Evolutionary conservation across 106 monocot genomes (phyloP), one percentile per base, ranked within the genome.

Genomic region (Xerophyta viscosa): DNA sequence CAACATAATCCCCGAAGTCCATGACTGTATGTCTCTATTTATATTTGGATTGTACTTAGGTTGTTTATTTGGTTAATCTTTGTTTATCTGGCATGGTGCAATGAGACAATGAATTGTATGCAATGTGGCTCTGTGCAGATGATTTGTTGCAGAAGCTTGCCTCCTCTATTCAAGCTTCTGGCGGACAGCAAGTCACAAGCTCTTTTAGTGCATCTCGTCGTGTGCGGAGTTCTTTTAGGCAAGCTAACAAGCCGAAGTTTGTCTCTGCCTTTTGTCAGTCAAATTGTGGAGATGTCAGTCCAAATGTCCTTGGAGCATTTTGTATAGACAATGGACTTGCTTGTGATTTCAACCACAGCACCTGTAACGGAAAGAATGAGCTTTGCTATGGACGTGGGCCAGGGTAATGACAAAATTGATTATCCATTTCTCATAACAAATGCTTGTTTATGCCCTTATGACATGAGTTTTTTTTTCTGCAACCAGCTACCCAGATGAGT

Each of bases 401-500:
- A 14, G 70, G 70, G 62, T 70, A 52, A 20, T 6, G 10, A 33
- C 19, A 26, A 9, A 15, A 12, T 58, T 58, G 24, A 2, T 6
- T 25, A 9, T 9, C 10, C 3, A 8, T 5, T 54, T 20, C 8
- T 51, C 5, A n/a, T n/a, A n/a, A n/a, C n/a, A n/a, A n/a, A n/a
- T n/a, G n/a, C n/a, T n/a, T n/a, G n/a, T n/a, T n/a, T n/a, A n/a
- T 33, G 5, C 11, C 33, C 33, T 33, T 33, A 6, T 33, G n/a
- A n/a, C n/a, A n/a, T n/a, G n/a, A n/a, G n/a, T n/a, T n/a, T n/a
- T n/a, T n/a, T n/a, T n/a, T n/a, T n/a, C n/a, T n/a, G n/a, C n/a
- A n/a, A n/a, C 31, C 41, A 68, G 67, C 13, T 68, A 63, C 18
- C 70, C 70, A n/a, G 70, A 70, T 39, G 70, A 70, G 33, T 55